These are phyloP conservation scores for Grosmannia huntii DNA, from an alignment of 2,329 filamentous ascomycete species.

Conservation along the genomic window DNA sequence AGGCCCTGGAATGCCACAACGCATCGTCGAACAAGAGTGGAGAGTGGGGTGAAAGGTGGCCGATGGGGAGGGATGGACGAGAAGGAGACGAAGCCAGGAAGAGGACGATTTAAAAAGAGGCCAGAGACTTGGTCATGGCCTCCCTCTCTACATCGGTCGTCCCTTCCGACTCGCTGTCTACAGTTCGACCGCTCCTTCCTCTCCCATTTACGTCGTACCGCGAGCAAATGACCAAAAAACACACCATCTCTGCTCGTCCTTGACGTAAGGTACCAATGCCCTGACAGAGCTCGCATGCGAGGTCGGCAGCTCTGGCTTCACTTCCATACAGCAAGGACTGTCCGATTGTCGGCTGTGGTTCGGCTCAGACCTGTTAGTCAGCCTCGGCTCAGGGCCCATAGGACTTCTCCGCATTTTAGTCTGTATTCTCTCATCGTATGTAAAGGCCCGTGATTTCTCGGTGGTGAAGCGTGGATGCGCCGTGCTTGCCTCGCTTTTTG, in stretches of 20 bases:
- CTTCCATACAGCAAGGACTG: neutral
- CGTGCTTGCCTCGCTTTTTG: neutral
- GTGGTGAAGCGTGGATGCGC: neutral
- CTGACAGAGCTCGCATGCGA: too few relatives aligned
- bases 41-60: neutral
- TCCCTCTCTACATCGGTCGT: too few relatives aligned
- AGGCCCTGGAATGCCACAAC: neutral
- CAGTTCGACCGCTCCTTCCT: too few relatives aligned
- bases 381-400: neutral
- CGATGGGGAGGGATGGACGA: neutral
- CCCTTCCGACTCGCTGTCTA: too few relatives aligned
- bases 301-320: neutral
- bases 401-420: neutral
- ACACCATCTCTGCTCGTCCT: too few relatives aligned
- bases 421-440: neutral
- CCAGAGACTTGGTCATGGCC: too few relatives aligned
- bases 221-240: too few relatives aligned
- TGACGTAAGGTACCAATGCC: too few relatives aligned
- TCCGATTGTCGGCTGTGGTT: constrained; percentile 2
- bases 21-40: neutral
- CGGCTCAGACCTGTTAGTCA: neutral
- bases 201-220: too few relatives aligned
- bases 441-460: neutral
- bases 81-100: neutral
- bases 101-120: too few relatives aligned